These are phyloP conservation scores for Crithidia brevicula DNA, from an alignment of 208 protist species.

Conservation along the genomic window DNA sequence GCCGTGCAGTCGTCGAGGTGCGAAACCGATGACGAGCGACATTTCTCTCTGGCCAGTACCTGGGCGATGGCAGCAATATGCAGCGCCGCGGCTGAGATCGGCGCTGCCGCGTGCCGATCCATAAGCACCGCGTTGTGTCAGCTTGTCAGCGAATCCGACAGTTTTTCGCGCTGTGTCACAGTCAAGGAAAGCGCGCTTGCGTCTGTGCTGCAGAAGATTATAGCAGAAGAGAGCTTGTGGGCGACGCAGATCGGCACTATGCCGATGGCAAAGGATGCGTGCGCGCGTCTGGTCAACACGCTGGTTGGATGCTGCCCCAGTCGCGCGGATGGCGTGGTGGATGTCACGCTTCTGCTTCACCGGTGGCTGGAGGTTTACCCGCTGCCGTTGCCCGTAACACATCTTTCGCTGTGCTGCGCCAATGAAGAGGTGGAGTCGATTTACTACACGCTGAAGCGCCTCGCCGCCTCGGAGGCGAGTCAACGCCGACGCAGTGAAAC, in stretches of 20 bases:
- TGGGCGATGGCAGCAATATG: slow-evolving; percentile 27
- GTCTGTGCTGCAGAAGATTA: background rate
- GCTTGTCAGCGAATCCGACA: background rate
- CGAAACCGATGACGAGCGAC: background rate
- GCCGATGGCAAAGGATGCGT: background rate
- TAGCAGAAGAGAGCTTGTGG: slow-evolving; percentile 17
- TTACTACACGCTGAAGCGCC: slow-evolving; percentile 41
- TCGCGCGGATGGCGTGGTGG: background rate
- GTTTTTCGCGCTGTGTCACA: background rate
- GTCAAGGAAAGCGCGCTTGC: slow-evolving; percentile 20
- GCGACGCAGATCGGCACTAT: background rate
- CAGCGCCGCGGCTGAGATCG: slow-evolving; percentile 14
- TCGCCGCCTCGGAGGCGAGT: slow-evolving; percentile 29
- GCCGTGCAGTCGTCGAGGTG: background rate
- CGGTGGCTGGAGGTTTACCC: slow-evolving; percentile 30
- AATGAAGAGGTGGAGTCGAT: slow-evolving; percentile 28
- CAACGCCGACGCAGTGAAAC: slow-evolving; percentile 13
- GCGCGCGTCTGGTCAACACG: slow-evolving; percentile 17
- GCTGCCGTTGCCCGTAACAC: slow-evolving; percentile 16
- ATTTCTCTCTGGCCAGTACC: background rate
- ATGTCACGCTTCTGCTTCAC: slow-evolving; percentile 18
- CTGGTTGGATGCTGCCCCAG: slow-evolving; percentile 27
- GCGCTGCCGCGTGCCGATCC: slow-evolving; percentile 3
- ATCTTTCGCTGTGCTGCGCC: slow-evolving; percentile 23
- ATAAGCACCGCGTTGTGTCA: slow-evolving; percentile 10